phyloP scores from a whole-genome alignment of 2,329 filamentous ascomycete species.

The Paecilomyces fulvus region DNA sequence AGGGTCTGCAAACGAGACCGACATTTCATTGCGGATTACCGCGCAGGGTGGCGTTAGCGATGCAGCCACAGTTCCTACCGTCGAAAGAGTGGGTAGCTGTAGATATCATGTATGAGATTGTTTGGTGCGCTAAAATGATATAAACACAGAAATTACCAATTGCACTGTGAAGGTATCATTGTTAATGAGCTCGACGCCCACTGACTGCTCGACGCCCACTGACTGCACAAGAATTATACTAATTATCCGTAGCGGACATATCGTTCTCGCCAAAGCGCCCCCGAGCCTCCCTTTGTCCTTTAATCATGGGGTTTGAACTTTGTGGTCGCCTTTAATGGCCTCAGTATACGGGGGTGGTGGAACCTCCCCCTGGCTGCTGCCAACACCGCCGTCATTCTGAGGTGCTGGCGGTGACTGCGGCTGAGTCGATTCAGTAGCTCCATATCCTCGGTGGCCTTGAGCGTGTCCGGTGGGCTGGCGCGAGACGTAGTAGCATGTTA shows the following conservation, averaged over 20 bases:
- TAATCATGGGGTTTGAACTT: constrained; percentile 65
- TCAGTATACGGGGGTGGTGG: constrained; percentile 79
- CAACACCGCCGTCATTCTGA: constrained; percentile 12
- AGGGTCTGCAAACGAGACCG: no score
- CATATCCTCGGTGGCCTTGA: constrained; percentile 27
- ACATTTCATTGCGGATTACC: no score
- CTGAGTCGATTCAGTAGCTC: constrained; percentile 28
- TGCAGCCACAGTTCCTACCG: no score
- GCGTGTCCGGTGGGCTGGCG: constrained; percentile 30
- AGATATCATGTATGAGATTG: neutral
- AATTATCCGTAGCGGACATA: neutral
- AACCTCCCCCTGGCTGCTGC: constrained; percentile 32
- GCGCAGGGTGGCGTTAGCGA: no score
- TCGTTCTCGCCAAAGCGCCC: neutral
- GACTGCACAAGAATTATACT: neutral
- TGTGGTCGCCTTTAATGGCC: constrained; percentile 81
- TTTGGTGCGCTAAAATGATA: neutral
- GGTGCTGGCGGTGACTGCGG: constrained; percentile 9
- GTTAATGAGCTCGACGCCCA: neutral
- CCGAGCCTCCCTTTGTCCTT: constrained; percentile 2
- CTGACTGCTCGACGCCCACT: neutral
- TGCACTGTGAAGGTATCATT: neutral
- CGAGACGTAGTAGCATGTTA: constrained; percentile 72
- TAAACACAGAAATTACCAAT: neutral
- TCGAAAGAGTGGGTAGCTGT: neutral